Conservation (phyloP, 495 filamentous ascomycete genomes). For the Cryomyces minteri region DNA sequence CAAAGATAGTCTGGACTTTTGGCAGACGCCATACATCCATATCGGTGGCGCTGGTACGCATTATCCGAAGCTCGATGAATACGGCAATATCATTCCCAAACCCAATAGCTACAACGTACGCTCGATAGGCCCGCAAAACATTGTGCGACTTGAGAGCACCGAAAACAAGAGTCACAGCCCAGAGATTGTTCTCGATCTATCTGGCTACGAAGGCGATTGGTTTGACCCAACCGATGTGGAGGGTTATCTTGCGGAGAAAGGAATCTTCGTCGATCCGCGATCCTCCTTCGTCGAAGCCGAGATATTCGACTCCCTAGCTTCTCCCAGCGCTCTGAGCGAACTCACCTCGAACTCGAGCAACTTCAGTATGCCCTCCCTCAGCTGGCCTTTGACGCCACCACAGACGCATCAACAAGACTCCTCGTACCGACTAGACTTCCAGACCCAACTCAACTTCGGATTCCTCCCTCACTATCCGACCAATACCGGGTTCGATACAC, state of each 20-base stretch:
- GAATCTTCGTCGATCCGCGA: constrained; percentile 33
- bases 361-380: too few species aligned
- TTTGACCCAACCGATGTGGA: constrained; percentile 59
- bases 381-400: too few species aligned
- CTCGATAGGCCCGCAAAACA: constrained; percentile 13
- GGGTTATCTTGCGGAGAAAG: constrained; percentile 41
- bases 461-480: too few species aligned
- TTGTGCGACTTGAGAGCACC: constrained; percentile 20
- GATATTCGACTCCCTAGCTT: constrained; percentile 6
- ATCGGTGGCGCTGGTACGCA: constrained; percentile 54
- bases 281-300: constrained; percentile 34
- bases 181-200: constrained; percentile 9
- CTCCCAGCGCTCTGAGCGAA: background rate
- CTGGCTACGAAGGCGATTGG: constrained; percentile 42
- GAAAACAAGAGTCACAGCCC: constrained; percentile 1
- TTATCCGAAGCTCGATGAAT: constrained; percentile 24
- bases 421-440: too few species aligned
- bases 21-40: constrained; percentile 42
- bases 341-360: constrained; percentile 4
- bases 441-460: too few species aligned
- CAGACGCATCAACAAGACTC: too few species aligned
- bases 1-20: constrained; percentile 35
- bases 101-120: constrained; percentile 19
- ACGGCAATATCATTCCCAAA: constrained; percentile 10
- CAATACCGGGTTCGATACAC: too few species aligned